phyloP scores from a whole-genome alignment of 306 rosid genomes.

The Astragalus membranaceus region DNA sequence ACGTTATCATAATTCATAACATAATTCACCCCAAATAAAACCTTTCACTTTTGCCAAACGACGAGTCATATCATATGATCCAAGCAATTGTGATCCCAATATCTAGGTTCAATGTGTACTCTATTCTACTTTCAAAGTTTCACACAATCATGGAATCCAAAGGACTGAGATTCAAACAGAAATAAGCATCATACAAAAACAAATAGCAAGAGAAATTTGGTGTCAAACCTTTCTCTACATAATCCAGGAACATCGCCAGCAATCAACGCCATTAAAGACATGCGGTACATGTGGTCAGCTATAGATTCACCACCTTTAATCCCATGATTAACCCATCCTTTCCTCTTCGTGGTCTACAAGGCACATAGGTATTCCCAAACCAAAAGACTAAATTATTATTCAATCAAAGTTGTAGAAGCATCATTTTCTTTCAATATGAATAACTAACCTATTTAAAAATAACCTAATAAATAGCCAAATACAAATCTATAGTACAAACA shows the following conservation, averaged over 20 bases:
- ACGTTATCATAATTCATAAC: not conserved
- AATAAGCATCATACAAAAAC: not conserved
- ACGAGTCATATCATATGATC: not conserved
- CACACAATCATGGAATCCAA: conserved; percentile 6
- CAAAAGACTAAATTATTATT: not conserved
- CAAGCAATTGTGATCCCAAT: not conserved
- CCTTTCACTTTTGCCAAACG: not conserved
- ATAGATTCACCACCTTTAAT: conserved; percentile 82
- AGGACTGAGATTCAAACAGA: not conserved
- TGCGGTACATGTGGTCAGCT: conserved; percentile 92
- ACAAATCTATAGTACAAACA: not conserved
- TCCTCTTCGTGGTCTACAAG: conserved; percentile 78
- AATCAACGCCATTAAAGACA: conserved; percentile 87
- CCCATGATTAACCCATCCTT: conserved; percentile 96
- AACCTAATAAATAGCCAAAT: not conserved
- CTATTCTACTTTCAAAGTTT: conserved; percentile 1
- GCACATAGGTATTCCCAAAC: not conserved
- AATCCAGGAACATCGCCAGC: conserved; percentile 65
- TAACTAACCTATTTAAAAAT: not conserved
- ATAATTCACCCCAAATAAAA: not conserved
- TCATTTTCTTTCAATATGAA: not conserved
- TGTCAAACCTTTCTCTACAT: conserved; percentile 68
- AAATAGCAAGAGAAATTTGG: not conserved
- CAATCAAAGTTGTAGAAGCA: not conserved
- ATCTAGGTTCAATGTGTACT: not conserved